Conservation (phyloP, 345 rosid genomes). For the Zanthoxylum bungeanum region DNA sequence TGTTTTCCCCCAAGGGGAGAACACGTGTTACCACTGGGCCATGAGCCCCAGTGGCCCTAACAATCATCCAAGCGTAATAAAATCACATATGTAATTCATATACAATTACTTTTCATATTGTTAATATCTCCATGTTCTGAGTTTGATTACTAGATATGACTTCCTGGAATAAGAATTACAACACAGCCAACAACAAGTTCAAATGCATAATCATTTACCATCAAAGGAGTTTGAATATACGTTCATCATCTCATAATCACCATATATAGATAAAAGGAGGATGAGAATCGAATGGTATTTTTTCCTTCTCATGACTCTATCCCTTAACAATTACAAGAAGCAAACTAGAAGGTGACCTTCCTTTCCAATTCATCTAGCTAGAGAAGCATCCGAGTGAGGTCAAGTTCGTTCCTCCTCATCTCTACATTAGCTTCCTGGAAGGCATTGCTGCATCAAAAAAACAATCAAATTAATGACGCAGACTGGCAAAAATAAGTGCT, state of each 20-base stretch:
- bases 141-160: too few species aligned
- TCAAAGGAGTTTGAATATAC: not conserved
- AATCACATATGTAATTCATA: too few species aligned
- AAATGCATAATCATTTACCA: not conserved
- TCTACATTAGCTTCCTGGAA: slow-evolving; percentile 58
- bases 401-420: slow-evolving; percentile 62
- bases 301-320: not conserved
- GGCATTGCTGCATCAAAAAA: slow-evolving; percentile 40
- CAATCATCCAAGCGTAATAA: too few species aligned
- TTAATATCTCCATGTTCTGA: too few species aligned
- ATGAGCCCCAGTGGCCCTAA: too few species aligned
- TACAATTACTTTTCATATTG: too few species aligned
- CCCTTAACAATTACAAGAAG: not conserved
- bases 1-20: too few species aligned
- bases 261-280: not conserved
- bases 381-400: slow-evolving; percentile 66
- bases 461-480: not conserved
- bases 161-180: not conserved
- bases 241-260: not conserved
- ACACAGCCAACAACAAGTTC: not conserved
- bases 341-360: not conserved
- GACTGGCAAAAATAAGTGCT: too few species aligned
- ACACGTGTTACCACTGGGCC: too few species aligned
- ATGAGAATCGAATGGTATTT: not conserved
- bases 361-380: slow-evolving; percentile 28